Conservation (phyloP, 2,329 filamentous ascomycete species). For the Fusarium luffae region DNA sequence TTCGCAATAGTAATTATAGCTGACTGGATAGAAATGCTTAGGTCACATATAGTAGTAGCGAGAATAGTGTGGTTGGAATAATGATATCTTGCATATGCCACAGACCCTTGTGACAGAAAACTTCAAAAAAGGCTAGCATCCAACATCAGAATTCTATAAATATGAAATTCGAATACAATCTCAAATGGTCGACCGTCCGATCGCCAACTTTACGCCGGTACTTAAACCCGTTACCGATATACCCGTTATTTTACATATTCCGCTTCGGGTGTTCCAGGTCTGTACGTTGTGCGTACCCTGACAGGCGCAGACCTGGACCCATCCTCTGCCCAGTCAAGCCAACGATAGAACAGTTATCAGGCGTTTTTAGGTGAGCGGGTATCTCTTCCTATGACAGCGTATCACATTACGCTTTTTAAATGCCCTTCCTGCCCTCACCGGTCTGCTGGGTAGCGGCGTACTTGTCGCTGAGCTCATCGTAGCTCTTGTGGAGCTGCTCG, state of each 20-base stretch:
- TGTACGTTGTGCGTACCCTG: slow-evolving; percentile 23
- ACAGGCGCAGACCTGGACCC: slow-evolving; percentile 15
- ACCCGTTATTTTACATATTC: slow-evolving; percentile 34
- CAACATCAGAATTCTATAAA: slow-evolving; percentile 24
- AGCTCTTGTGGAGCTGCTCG: slow-evolving; percentile 84
- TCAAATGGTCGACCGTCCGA: slow-evolving; percentile 31
- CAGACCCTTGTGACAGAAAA: neutral
- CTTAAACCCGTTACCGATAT: slow-evolving; percentile 21
- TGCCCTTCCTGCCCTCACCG: slow-evolving; percentile 68
- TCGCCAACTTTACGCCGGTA: slow-evolving; percentile 32
- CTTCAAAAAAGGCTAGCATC: slow-evolving; percentile 3
- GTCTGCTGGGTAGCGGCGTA: slow-evolving; percentile 69
- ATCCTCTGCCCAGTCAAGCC: neutral
- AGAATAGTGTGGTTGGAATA: neutral
- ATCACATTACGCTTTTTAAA: slow-evolving; percentile 49
- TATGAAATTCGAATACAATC: slow-evolving; percentile 32
- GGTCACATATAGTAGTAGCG: neutral
- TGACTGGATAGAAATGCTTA: neutral
- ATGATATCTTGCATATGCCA: slow-evolving; percentile 2
- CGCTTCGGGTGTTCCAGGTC: slow-evolving; percentile 3
- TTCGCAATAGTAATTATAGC: neutral
- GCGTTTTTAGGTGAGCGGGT: neutral
- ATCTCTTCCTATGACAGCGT: neutral
- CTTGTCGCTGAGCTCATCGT: slow-evolving; percentile 86
- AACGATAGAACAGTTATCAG: neutral